Percentiles rank a stretch among this genome's conserved stretches.
Conservation (phyloP, 2,329 filamentous ascomycete species). For the Colletotrichum sp. region DNA sequence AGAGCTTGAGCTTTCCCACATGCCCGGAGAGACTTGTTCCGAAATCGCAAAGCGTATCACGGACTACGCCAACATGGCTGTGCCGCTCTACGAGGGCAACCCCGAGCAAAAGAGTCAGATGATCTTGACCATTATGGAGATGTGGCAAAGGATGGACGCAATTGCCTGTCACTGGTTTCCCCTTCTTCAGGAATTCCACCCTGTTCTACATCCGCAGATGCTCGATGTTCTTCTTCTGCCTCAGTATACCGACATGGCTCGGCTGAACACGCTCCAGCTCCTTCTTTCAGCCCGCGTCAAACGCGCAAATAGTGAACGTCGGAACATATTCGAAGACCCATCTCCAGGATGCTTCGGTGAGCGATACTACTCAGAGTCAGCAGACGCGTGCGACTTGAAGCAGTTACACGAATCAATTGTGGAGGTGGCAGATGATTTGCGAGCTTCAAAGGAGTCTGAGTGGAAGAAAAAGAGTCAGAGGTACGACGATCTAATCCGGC, state of each 20-base stretch:
- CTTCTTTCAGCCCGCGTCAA: slow-evolving; percentile 46
- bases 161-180: slow-evolving; percentile 45
- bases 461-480: slow-evolving; percentile 32
- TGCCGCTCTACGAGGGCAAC: slow-evolving; percentile 44
- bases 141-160: slow-evolving; percentile 64
- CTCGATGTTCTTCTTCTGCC: slow-evolving; percentile 62
- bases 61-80: slow-evolving; percentile 36
- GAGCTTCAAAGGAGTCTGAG: slow-evolving; percentile 32
- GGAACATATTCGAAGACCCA: slow-evolving; percentile 54
- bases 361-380: slow-evolving; percentile 28
- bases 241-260: slow-evolving; percentile 48
- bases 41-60: slow-evolving; percentile 36
- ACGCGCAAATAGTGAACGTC: not conserved
- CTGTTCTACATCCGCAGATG: slow-evolving; percentile 52
- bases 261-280: slow-evolving; percentile 39
- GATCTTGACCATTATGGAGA: slow-evolving; percentile 58
- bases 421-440: slow-evolving; percentile 17
- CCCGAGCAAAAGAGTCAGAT: slow-evolving; percentile 56
- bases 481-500: slow-evolving; percentile 35
- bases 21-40: slow-evolving; percentile 11
- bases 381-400: slow-evolving; percentile 16
- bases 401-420: slow-evolving; percentile 29
- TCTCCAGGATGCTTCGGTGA: slow-evolving; percentile 30
- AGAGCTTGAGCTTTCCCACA: slow-evolving; percentile 12
- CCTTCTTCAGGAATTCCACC: slow-evolving; percentile 55